Percentiles rank a stretch among this genome's conserved stretches.
phyloP scores from a whole-genome alignment of 805 yeast species.

The Schizosaccharomyces cryophilus region DNA sequence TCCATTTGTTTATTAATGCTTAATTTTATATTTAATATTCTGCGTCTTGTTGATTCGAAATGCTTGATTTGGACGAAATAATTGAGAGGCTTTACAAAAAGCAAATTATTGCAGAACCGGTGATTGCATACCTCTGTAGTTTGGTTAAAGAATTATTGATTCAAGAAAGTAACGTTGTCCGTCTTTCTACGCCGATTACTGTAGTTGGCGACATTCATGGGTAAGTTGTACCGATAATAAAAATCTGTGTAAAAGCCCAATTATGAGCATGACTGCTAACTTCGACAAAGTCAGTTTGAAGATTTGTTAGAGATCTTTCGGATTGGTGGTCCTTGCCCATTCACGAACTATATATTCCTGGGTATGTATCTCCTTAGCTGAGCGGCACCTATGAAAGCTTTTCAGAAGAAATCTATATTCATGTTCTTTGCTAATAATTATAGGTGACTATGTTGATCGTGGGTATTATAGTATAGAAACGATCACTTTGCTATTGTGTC shows the following conservation, averaged over 20 bases:
- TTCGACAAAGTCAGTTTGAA: conserved; percentile 68
- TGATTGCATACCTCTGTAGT: conserved; percentile 39
- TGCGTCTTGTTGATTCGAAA: background rate
- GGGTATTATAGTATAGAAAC: conserved; percentile 88
- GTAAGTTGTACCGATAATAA: background rate
- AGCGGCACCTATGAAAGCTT: conserved; percentile 66
- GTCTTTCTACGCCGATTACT: conserved; percentile 83
- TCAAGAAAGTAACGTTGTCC: conserved; percentile 82
- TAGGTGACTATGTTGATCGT: conserved; percentile 76
- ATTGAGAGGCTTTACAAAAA: conserved; percentile 39
- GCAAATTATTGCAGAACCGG: conserved; percentile 44
- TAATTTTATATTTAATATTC: too few relatives aligned
- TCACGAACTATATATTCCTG: conserved; percentile 48
- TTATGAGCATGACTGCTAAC: background rate
- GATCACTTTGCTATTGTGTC: conserved; percentile 52
- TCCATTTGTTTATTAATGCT: too few relatives aligned
- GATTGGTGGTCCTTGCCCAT: conserved; percentile 70
- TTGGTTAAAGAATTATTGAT: conserved; percentile 63
- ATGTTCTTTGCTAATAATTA: conserved; percentile 78
- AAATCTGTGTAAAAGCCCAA: background rate
- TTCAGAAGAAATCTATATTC: conserved; percentile 78
- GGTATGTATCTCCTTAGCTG: background rate
- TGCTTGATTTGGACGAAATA: conserved; percentile 38
- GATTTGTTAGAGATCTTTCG: conserved; percentile 62
- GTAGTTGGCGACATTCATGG: conserved; percentile 56